phyloP scores from a whole-genome alignment of 176 grass and related monocot genomes.

The Oryza glumipatula region DNA sequence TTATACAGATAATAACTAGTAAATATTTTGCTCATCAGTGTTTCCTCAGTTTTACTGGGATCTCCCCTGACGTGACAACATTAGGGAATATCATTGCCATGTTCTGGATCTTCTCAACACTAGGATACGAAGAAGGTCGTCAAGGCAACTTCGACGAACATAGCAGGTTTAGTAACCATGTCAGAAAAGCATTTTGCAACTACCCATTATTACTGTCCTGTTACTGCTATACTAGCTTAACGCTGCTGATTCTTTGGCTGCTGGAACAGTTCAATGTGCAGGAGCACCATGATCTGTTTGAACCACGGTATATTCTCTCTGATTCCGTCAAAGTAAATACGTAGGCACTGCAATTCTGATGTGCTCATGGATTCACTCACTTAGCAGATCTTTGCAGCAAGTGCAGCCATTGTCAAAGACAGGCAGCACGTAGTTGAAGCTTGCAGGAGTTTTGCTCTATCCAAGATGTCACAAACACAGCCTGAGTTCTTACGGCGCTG shows the following conservation, averaged over 20 bases:
- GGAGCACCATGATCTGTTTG: not conserved
- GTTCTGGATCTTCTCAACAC: constrained; percentile 55
- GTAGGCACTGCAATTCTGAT: not conserved
- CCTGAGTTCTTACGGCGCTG: not conserved
- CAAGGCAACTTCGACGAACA: constrained; percentile 31
- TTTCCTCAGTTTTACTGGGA: constrained; percentile 5
- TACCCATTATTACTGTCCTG: not conserved
- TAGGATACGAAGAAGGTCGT: constrained; percentile 25
- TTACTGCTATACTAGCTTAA: too few relatives aligned
- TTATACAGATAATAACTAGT: not conserved
- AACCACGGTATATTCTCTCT: not conserved
- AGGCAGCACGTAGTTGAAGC: not conserved
- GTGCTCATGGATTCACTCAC: not conserved
- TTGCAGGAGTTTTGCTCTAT: not conserved
- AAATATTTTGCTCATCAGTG: constrained; percentile 36
- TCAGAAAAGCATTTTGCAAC: too few relatives aligned
- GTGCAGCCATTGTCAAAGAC: constrained; percentile 7
- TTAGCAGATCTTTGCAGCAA: not conserved
- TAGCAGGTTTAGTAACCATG: not conserved
- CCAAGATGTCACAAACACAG: not conserved
- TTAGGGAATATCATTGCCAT: constrained; percentile 64
- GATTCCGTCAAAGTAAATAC: not conserved
- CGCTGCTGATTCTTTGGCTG: not conserved
- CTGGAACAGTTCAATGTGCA: not conserved
- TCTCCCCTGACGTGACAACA: constrained; percentile 54